Conservation (phyloP, 2,329 filamentous ascomycete genomes). For the Claviceps sp. region DNA sequence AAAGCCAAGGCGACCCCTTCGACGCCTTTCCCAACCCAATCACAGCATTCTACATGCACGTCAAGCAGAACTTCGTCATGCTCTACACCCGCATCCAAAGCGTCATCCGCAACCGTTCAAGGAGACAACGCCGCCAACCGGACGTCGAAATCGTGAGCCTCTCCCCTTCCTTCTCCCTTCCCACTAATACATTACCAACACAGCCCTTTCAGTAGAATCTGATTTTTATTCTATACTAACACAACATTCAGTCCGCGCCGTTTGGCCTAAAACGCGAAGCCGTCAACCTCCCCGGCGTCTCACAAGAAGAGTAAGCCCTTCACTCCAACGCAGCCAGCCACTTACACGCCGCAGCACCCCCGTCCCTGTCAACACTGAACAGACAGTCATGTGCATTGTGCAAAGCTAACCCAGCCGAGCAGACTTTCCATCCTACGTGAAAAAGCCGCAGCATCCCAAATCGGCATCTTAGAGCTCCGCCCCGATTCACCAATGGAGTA, state of each 20-base stretch:
- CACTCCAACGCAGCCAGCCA: background rate
- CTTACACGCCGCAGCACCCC: too few species aligned
- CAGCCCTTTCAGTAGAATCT: too few species aligned
- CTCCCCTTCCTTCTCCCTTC: background rate
- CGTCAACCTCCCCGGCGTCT: slow-evolving; percentile 39
- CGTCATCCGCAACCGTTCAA: slow-evolving; percentile 23
- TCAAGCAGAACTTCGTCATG: slow-evolving; percentile 30
- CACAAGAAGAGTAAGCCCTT: slow-evolving; percentile 41
- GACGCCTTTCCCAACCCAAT: background rate
- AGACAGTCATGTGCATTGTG: too few species aligned
- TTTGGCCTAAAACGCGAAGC: slow-evolving; percentile 44
- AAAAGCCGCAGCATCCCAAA: slow-evolving; percentile 35
- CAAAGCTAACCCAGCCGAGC: background rate
- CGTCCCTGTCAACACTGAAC: too few species aligned
- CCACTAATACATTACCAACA: too few species aligned
- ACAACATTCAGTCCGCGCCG: slow-evolving; percentile 34
- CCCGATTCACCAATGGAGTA: slow-evolving; percentile 3
- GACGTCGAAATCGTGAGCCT: slow-evolving; percentile 34
- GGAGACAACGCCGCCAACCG: slow-evolving; percentile 28
- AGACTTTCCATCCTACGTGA: slow-evolving; percentile 38
- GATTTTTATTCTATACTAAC: background rate
- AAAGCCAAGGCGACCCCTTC: background rate
- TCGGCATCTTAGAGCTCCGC: slow-evolving; percentile 27
- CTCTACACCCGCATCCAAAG: slow-evolving; percentile 31
- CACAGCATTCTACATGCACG: slow-evolving; percentile 14